phyloP scores from a whole-genome alignment of 2,329 filamentous ascomycete species.

The Scolecobasidium constrictum region DNA sequence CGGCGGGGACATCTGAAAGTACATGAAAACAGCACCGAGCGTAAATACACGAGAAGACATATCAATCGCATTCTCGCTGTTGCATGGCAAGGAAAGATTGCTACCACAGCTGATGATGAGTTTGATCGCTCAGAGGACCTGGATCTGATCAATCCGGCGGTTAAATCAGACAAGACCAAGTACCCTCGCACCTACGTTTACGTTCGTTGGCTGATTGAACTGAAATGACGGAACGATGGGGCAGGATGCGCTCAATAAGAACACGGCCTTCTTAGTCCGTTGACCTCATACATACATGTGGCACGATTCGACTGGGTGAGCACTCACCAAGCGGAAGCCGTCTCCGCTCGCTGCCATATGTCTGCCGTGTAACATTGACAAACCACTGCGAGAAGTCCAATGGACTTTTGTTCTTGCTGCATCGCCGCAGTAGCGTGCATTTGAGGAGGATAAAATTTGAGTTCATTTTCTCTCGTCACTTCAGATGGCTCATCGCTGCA shows the following conservation, averaged over 20 bases:
- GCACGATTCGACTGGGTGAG: background rate
- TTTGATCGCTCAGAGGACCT: conserved; percentile 8
- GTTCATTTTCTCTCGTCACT: background rate
- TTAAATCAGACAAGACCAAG: conserved; percentile 7
- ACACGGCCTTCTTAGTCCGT: conserved; percentile 1
- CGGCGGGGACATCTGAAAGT: conserved; percentile 8
- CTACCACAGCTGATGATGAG: conserved; percentile 6
- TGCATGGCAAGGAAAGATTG: conserved; percentile 8
- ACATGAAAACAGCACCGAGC: conserved; percentile 7
- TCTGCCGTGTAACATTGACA: conserved; percentile 1
- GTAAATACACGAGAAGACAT: conserved; percentile 9
- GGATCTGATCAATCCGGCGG: conserved; percentile 7
- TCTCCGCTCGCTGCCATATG: background rate
- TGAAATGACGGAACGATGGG: background rate
- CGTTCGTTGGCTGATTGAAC: conserved; percentile 1
- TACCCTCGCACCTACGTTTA: conserved; percentile 8
- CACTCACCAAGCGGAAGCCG: background rate
- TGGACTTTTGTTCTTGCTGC: background rate
- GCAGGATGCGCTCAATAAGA: background rate
- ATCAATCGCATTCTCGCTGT: conserved; percentile 9
- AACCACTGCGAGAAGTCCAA: background rate
- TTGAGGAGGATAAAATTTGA: background rate
- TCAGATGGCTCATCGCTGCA: background rate
- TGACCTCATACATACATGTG: background rate
- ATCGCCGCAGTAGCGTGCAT: background rate